Evolutionary conservation across 805 yeast genomes (phyloP).

Genomic region (Saccharomycopsis malanga): DNA sequence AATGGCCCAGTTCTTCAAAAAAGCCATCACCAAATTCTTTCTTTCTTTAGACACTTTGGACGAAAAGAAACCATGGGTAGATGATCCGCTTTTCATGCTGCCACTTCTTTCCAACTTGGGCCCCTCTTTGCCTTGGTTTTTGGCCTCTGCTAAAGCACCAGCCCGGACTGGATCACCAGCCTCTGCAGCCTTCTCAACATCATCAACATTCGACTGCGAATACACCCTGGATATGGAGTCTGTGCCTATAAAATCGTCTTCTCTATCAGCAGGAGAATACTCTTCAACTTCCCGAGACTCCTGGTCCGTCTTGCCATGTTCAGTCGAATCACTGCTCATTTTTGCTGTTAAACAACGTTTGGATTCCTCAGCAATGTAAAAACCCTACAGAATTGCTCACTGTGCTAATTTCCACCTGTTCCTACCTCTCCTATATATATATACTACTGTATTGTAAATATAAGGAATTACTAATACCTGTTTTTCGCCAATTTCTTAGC

Average conservation of each 20-base stretch:
- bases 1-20: constrained; percentile 14
- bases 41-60: not conserved
- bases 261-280: not conserved
- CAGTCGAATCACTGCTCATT: not conserved
- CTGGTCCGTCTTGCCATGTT: not conserved
- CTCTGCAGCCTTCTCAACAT: not conserved
- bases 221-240: not conserved
- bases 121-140: no score
- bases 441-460: not conserved
- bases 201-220: not conserved
- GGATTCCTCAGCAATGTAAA: no score
- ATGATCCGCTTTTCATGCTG: not conserved
- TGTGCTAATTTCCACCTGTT: not conserved
- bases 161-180: not conserved
- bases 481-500: no score
- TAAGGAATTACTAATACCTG: no score
- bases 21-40: not conserved
- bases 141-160: no score
- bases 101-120: not conserved
- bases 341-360: no score
- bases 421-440: not conserved
- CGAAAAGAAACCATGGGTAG: not conserved
- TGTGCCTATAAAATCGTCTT: not conserved
- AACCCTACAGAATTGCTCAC: no score
- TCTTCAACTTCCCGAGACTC: not conserved